Conservation (phyloP, 202 grass and related monocot species). For the Panicum virgatum region DNA sequence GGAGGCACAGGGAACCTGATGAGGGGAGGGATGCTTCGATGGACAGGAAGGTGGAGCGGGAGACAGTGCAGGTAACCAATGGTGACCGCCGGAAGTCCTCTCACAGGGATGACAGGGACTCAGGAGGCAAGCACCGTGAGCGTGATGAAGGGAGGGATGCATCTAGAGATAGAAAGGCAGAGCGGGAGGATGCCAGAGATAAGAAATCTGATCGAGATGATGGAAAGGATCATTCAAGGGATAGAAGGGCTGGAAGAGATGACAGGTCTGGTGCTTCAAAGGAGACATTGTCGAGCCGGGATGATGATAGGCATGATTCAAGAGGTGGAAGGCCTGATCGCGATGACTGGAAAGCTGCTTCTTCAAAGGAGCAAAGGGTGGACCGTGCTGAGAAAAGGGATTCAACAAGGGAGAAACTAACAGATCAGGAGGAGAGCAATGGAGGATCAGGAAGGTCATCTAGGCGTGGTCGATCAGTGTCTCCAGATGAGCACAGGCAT, state of each 20-base stretch:
- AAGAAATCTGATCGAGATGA: constrained; percentile 27
- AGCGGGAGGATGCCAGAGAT: constrained; percentile 28
- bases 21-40: constrained; percentile 15
- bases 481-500: constrained; percentile 54
- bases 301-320: constrained; percentile 41
- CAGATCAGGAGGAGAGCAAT: constrained; percentile 39
- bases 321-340: constrained; percentile 44
- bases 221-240: constrained; percentile 41
- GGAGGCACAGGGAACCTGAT: constrained; percentile 29
- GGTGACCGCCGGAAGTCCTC: constrained; percentile 21
- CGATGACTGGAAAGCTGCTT: constrained; percentile 32
- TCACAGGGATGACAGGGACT: constrained; percentile 39
- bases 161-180: constrained; percentile 42
- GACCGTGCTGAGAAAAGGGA: constrained; percentile 35
- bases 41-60: constrained; percentile 31
- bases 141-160: constrained; percentile 24
- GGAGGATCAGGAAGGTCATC: constrained; percentile 51
- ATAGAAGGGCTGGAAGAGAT: constrained; percentile 43
- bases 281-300: constrained; percentile 24
- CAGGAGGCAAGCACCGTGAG: constrained; percentile 24
- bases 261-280: constrained; percentile 43
- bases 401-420: constrained; percentile 33
- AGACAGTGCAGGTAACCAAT: constrained; percentile 1
- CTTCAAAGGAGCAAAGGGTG: constrained; percentile 43
- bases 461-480: constrained; percentile 49